Conservation (phyloP, 495 filamentous ascomycete species). For the Lichenothelia convexa region DNA sequence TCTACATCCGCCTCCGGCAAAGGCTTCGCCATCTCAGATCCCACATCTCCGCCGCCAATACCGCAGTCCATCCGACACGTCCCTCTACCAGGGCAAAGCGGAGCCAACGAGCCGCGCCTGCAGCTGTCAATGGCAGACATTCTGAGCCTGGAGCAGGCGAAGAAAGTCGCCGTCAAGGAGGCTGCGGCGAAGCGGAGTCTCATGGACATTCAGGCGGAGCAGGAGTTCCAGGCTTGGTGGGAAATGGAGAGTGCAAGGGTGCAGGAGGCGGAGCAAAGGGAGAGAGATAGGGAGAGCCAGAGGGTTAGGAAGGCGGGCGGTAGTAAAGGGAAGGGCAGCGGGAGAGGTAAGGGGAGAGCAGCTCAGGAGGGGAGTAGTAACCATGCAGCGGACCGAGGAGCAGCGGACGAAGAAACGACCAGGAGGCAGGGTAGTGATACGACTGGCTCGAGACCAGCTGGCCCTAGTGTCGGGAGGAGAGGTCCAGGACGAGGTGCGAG, state of each 20-base stretch:
- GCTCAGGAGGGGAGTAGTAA: too few relatives aligned
- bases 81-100: constrained; percentile 19
- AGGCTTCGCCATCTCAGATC: too few relatives aligned
- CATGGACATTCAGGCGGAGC: constrained; percentile 87
- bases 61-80: constrained; percentile 34
- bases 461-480: too few relatives aligned
- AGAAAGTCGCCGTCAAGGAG: constrained; percentile 67
- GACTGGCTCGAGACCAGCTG: too few relatives aligned
- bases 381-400: too few relatives aligned
- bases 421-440: too few relatives aligned
- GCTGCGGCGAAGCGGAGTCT: constrained; percentile 69
- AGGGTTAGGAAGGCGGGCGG: constrained; percentile 9
- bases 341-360: constrained; percentile 5
- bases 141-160: constrained; percentile 64
- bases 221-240: constrained; percentile 98
- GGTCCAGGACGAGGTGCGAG: too few relatives aligned
- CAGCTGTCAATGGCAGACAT: constrained; percentile 75
- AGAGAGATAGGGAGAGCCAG: constrained; percentile 21
- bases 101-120: constrained; percentile 32
- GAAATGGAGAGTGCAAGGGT: constrained; percentile 68
- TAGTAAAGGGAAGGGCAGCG: constrained; percentile 3
- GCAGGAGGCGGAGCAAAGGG: constrained; percentile 43
- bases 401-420: too few relatives aligned
- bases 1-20: too few relatives aligned
- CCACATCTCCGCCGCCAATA: too few relatives aligned